Base-by-base conservation (phyloP, 257 asterid genomes). In the Knoxia roxburghii region DNA sequence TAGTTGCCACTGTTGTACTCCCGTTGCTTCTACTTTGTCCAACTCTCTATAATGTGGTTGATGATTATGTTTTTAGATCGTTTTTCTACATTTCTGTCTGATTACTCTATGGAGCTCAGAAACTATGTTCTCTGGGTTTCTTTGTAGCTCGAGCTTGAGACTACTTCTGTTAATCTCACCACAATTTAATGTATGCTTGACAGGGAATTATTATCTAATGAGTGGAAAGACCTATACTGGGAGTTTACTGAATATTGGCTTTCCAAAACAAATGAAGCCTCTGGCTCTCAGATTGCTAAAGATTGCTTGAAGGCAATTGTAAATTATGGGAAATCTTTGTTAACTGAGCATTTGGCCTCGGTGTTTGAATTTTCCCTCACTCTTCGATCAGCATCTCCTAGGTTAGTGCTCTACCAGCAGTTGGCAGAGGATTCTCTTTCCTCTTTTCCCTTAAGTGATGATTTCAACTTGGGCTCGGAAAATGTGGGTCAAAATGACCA, bases 381-480 rank as follows among this genome's bases (percentile, higher is more conserved):
- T 53, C 96, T 94, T 84, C 89, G 99, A 79, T 88, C 97, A 74
- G 89, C 97, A 45, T 93, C 99, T 39, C 99, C 99, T 69, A 87
- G 97, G 80, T 77, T 93, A 79, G 95, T 85, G 75, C 79, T 85
- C 60, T 90, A 86, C 80, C 89, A 86, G 61, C 97, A 88, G 69
- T 84, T 93, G 84, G 96, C 99, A 30, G 95, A 88, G 80, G 97
- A 90, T 77, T 93, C 99, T 73, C 88, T 93, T 68, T 86, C 99
- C 60, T 93, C 95, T 61, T 90, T 90, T 83, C 97, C 99, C 55
- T 76, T 78, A 53, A 79, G 75, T 57, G 98, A 87, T 70, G 96
- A 87, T 73, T 71, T 55, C 52, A 81, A 69, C 78, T 55, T 79
- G 46, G 74, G 75, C 68, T 35, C 71, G 56, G 35, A 75, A 64